Percentiles rank a stretch among this genome's conserved stretches.
These are phyloP conservation scores for Psilocybe azurescens DNA, from an alignment of 768 basidiomycete species.

Conservation along the genomic window DNA sequence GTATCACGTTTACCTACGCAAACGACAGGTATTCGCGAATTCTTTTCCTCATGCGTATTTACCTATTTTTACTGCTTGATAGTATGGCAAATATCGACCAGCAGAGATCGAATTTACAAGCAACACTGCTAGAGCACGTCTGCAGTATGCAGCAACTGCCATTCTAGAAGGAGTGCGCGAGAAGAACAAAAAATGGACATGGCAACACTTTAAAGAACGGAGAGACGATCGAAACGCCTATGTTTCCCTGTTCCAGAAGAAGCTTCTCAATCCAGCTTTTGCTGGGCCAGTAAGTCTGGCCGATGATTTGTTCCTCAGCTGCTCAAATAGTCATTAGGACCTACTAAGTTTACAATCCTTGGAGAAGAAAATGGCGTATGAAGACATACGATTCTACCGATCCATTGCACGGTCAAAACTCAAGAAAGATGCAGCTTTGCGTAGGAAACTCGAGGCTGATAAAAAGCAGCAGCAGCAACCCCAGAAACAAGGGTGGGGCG, in stretches of 20 bases:
- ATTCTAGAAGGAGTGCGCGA: conserved; percentile 87
- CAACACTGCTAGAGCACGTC: conserved; percentile 69
- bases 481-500: conserved; percentile 61
- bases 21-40: conserved; percentile 62
- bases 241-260: conserved; percentile 84
- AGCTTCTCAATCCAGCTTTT: conserved; percentile 54
- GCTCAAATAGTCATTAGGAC: conserved; percentile 46
- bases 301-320: not conserved
- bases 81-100: conserved; percentile 89
- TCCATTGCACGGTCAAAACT: conserved; percentile 91
- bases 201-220: conserved; percentile 88
- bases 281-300: conserved; percentile 53
- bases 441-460: conserved; percentile 72
- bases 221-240: conserved; percentile 88
- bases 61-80: conserved; percentile 17
- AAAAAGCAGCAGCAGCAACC: conserved; percentile 56
- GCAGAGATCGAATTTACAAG: conserved; percentile 58
- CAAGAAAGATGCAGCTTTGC: conserved; percentile 81
- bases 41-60: not conserved
- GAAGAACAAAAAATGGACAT: conserved; percentile 85
- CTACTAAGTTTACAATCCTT: conserved; percentile 58
- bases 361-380: conserved; percentile 87
- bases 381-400: conserved; percentile 96
- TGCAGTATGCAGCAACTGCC: conserved; percentile 80
- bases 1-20: conserved; percentile 93